These are phyloP conservation scores for Fusarium torulosum DNA, from an alignment of 2,329 filamentous ascomycete species.

Conservation along the genomic window DNA sequence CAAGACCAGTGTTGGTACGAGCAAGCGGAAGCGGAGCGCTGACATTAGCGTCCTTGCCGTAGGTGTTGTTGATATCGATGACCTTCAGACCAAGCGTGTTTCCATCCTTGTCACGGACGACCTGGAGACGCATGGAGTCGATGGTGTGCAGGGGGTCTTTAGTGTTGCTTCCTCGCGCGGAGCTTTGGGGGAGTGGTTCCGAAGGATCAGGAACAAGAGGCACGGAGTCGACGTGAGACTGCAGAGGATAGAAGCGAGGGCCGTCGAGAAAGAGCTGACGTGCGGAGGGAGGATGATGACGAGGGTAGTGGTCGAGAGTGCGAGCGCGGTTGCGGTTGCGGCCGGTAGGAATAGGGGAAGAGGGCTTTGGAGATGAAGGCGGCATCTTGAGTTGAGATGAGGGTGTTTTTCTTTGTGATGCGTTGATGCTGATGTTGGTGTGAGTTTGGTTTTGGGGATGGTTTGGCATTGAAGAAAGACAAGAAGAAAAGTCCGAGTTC, in stretches of 20 bases:
- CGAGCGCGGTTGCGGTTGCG: slow-evolving; percentile 6
- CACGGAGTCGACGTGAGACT: fast-evolving
- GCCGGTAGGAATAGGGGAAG: not conserved
- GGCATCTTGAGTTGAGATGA: not conserved
- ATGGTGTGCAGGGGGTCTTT: slow-evolving; percentile 3
- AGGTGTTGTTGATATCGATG: not conserved
- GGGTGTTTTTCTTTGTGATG: not conserved
- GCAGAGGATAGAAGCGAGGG: not conserved
- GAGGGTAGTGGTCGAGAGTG: not conserved
- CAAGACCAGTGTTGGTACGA: not conserved
- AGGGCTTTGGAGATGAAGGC: not conserved
- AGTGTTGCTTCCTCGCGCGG: no score
- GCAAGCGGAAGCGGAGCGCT: slow-evolving; percentile 13
- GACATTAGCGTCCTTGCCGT: slow-evolving; percentile 1
- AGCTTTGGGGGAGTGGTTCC: no score
- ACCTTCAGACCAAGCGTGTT: slow-evolving; percentile 9
- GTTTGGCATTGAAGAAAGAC: not conserved
- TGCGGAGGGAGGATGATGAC: not conserved
- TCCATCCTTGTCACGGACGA: slow-evolving; percentile 2
- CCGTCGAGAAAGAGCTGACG: not conserved
- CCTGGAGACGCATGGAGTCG: slow-evolving; percentile 25
- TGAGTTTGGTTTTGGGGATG: not conserved
- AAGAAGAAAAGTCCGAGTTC: not conserved
- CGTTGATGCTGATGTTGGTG: no score
- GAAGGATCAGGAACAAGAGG: not conserved